Base-by-base conservation (phyloP, 202 grass and related monocot species). In the Saccharum hybrid region DNA sequence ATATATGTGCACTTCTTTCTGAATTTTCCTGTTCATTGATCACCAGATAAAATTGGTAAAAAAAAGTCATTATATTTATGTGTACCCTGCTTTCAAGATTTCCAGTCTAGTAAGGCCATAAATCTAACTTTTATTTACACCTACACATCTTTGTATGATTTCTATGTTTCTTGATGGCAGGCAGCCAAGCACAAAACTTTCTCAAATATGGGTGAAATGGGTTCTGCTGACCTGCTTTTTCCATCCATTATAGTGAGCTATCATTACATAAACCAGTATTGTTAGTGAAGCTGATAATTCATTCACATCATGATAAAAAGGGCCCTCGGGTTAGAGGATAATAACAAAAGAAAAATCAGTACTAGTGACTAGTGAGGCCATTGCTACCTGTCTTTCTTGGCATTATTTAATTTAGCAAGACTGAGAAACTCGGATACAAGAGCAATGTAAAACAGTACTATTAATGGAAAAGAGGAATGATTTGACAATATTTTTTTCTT, bases 1-100 rank as follows among this genome's bases (percentile, higher is more conserved):
- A 43, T 68, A 71, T 34, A 7, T 71, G 36, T 46, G 72, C 67
- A 71, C 38, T 43, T 10, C 38, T 33, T 10, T 37, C 19, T 74
- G 42, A 64, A 52, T 54, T 75, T 57, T 31, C 66, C 46, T 41
- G 18, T 22, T 43, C 60, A 56, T 16, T 33, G 22, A 76, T 67
- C 18, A 65, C 19, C 26, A 34, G 37, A 63, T 30, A 65, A 8
- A 65, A 60, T 39, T 49, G 41, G n/a, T 7, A 18, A 16, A 51
- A 51, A 18, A 72, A 33, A 33, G 48, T 31, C 6, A 63, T 63
- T 28, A n/a, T 8, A 56, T n/a, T 72, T 46, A 72, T 34, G 46
- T 69, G 9, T 61, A 63, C 64, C 30, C 72, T 82, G 19, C 41
- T 64, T 65, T 66, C 59, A 83, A 66, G 42, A 74, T 19, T 26